Evolutionary conservation across 148 eudicot genomes (phyloP).

Genomic region (Diospyros kaki): DNA sequence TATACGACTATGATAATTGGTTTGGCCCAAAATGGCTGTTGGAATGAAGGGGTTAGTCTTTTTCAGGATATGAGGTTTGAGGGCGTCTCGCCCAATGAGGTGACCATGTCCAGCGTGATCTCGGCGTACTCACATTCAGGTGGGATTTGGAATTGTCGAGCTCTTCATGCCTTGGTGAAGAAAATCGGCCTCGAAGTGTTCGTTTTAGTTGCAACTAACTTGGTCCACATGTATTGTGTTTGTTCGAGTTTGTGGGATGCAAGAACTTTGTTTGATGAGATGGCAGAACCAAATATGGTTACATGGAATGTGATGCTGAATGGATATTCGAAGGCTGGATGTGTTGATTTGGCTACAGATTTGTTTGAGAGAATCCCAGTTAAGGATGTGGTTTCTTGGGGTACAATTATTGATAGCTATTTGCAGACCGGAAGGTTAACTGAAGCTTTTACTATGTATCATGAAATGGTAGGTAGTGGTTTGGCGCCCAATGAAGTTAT

Average conservation of each 20-base stretch:
- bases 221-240: conserved; percentile 59
- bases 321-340: conserved; percentile 66
- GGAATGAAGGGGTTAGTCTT: conserved; percentile 46
- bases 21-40: conserved; percentile 41
- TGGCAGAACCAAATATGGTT: conserved; percentile 67
- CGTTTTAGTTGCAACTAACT: conserved; percentile 66
- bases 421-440: conserved; percentile 40
- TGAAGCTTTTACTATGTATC: conserved; percentile 64
- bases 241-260: conserved; percentile 50
- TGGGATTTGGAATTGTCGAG: conserved; percentile 30
- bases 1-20: conserved; percentile 90
- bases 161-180: conserved; percentile 52
- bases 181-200: conserved; percentile 54
- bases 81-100: conserved; percentile 63
- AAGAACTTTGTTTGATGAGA: conserved; percentile 53
- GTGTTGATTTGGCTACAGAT: conserved; percentile 48
- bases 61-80: conserved; percentile 57
- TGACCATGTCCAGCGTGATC: conserved; percentile 71
- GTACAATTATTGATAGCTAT: conserved; percentile 70
- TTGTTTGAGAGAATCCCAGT: conserved; percentile 60
- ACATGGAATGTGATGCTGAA: conserved; percentile 89
- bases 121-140: conserved; percentile 50
- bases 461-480: conserved; percentile 45
- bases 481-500: conserved; percentile 69
- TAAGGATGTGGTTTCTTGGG: conserved; percentile 83